Conservation (phyloP, 2,329 filamentous ascomycete species). For the Sclerotinia sclerotiorum region DNA sequence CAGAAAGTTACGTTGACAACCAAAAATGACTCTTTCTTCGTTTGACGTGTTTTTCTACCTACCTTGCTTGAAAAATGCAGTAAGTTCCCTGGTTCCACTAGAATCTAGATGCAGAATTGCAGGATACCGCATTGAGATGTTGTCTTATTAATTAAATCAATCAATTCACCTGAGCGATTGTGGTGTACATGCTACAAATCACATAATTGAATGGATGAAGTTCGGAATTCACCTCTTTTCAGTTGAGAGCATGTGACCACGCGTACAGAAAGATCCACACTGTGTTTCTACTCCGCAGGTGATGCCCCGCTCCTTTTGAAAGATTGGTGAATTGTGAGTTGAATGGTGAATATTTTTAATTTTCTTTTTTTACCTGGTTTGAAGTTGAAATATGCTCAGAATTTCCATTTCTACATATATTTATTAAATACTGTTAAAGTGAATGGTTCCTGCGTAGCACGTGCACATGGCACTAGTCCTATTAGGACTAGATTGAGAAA, state of each 20-base stretch:
- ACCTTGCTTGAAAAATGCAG: too few species aligned
- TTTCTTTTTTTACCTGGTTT: too few species aligned
- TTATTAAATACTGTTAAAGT: too few species aligned
- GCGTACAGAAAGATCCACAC: not conserved
- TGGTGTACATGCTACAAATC: not conserved
- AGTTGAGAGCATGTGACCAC: slow-evolving; percentile 1
- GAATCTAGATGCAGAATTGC: too few species aligned
- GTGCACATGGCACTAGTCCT: too few species aligned
- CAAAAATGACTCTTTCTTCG: slow-evolving; percentile 8
- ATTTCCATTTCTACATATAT: too few species aligned
- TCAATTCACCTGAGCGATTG: not conserved
- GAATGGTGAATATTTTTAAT: not conserved
- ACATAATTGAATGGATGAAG: not conserved
- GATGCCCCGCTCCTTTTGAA: not conserved
- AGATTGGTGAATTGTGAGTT: not conserved
- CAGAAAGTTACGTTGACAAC: not conserved
- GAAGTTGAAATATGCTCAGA: not conserved
- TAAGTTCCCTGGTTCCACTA: too few species aligned
- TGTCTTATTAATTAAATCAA: not conserved
- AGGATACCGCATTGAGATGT: not conserved
- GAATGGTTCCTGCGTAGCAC: too few species aligned
- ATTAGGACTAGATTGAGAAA: too few species aligned
- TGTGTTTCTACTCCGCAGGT: not conserved
- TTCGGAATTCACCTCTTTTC: not conserved
- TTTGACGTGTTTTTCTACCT: not conserved